Evolutionary conservation across 2,329 filamentous ascomycete species (phyloP).

Genomic region (Chrysoporthe deuterocubensis): DNA sequence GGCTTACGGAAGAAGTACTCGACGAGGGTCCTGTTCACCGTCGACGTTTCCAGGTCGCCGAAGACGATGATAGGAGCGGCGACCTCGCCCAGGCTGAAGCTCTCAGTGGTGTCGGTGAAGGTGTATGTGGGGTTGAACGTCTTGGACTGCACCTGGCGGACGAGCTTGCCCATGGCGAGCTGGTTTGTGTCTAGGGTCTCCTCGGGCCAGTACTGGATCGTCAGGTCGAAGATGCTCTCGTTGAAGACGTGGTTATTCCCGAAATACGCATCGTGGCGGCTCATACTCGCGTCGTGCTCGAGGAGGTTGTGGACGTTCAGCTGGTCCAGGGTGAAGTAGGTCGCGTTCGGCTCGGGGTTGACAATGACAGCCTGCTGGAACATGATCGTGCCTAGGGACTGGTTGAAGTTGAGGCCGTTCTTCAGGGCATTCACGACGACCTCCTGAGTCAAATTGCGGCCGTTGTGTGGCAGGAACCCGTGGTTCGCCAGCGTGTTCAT

Average conservation of each 20-base stretch:
- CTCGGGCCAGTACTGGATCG: slow-evolving; percentile 49
- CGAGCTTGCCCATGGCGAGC: slow-evolving; percentile 51
- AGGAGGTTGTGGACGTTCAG: slow-evolving; percentile 52
- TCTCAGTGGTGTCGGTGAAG: slow-evolving; percentile 46
- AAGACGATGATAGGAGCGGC: slow-evolving; percentile 55
- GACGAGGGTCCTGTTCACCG: slow-evolving; percentile 44
- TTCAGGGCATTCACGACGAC: slow-evolving; percentile 44
- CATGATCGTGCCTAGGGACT: slow-evolving; percentile 44
- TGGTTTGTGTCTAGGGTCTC: slow-evolving; percentile 44
- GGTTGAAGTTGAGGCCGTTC: slow-evolving; percentile 48
- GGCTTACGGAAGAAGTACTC: slow-evolving; percentile 52
- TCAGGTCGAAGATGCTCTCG: slow-evolving; percentile 52
- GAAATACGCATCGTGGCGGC: slow-evolving; percentile 52
- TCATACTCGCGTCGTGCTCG: slow-evolving; percentile 53
- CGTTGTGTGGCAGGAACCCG: slow-evolving; percentile 51
- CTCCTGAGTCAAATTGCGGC: slow-evolving; percentile 45
- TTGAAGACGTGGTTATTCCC: slow-evolving; percentile 59
- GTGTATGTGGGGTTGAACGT: slow-evolving; percentile 53
- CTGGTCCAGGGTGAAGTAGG: slow-evolving; percentile 45
- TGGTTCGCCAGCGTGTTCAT: slow-evolving; percentile 58
- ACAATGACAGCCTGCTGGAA: slow-evolving; percentile 47
- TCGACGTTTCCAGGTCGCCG: slow-evolving; percentile 46
- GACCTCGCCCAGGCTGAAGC: slow-evolving; percentile 55
- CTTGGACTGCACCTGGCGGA: slow-evolving; percentile 48
- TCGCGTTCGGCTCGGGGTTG: slow-evolving; percentile 50